Base-by-base conservation (phyloP, 768 basidiomycete species). In the Brasilioporus rufonigricans region DNA sequence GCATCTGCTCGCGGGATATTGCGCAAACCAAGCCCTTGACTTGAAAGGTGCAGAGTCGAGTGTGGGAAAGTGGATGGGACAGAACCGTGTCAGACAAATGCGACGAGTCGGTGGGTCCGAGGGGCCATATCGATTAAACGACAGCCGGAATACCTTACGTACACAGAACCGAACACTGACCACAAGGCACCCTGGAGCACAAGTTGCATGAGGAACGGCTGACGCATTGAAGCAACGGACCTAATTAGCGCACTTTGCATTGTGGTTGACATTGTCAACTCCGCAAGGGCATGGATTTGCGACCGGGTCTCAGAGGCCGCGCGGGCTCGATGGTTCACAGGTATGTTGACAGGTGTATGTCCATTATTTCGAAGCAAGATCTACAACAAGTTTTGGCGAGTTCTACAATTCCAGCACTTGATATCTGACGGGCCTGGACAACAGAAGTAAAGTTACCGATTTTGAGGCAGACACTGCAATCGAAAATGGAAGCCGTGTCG, bases 51-150 rank as follows among this genome's bases (percentile, higher is more conserved):
- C 56, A 62, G 61, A 52, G n/a, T 66, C 52, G 50, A 62, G 61
- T 73, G 71, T 69, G 70, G 69, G 70, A 71, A 69, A 67, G 55
- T 56, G 56, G 60, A 61, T 50, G 70, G 62, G 60, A 54, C 51
- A 60, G 63, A 64, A 63, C 53, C 50, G 52, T 59, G 63, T 68
- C 63, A 66, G 61, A 61, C 65, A 65, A 61, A 67, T 65, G 61
- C 53, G 60, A 72, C 64, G 65, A 58, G 68, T 62, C 52, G 65
- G 69, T 72, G 65, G 70, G 69, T 73, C 71, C 71, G 68, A 71
- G 65, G n/a, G 62, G 62, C 66, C 63, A 70, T 68, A 67, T 71
- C 67, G 71, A 71, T 71, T 70, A 71, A 70, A 69, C 59, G 63
- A 57, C 66, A 73, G 56, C 67, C 68, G 69, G 71, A 59, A 66